Evolutionary conservation across 371 early-diverging fungal genomes (phyloP), one percentile per base, ranked within the genome.

Genomic region (Mucor saturninus): DNA sequence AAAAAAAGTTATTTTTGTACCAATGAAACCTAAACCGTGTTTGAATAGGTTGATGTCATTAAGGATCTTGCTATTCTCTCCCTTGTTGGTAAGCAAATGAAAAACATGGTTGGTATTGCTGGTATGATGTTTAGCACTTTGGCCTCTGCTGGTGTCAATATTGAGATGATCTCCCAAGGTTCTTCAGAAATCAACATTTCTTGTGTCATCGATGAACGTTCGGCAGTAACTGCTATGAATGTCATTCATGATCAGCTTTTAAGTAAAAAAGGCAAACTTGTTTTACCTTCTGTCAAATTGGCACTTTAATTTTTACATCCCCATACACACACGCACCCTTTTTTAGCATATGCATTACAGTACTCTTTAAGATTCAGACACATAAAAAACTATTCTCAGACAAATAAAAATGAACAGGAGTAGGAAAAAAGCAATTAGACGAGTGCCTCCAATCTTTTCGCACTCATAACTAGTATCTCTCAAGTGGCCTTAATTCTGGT

Each of bases 81-180:
- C 11, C 86, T 98, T 51, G 97, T 99, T 13, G 99, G 99, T 52
- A 86, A 89, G 56, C 93, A 95, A 68, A 97, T 99, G 97, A 89
- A 93, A 51, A 93, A 95, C 75, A 91, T 93, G 92, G 95, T 97
- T 29, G 99, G 99, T 65, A 91, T 95, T 59, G 92, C 97, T 26
- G 92, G 95, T 11, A 85, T 85, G 68, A 95, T 99, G 95, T 98
- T 99, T 75, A 83, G 85, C 26, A 93, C 93, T 1, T 77, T 99
- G 53, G 97, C 97, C 21, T 86, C 86, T 48, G 89, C 92, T 54
- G 84, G 88, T 56, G 91, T 98, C 68, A 99, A 97, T 71, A 96
- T 99, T 62, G 98, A 98, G 75, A 99, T 98, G 96, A 97, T 98
- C 64, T 95, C 95, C 9, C 98, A 98, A 79, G 98, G 99, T 45